phyloP scores from a whole-genome alignment of 768 basidiomycete genomes.

The Tylopilus plumbeoviolaceoides region DNA sequence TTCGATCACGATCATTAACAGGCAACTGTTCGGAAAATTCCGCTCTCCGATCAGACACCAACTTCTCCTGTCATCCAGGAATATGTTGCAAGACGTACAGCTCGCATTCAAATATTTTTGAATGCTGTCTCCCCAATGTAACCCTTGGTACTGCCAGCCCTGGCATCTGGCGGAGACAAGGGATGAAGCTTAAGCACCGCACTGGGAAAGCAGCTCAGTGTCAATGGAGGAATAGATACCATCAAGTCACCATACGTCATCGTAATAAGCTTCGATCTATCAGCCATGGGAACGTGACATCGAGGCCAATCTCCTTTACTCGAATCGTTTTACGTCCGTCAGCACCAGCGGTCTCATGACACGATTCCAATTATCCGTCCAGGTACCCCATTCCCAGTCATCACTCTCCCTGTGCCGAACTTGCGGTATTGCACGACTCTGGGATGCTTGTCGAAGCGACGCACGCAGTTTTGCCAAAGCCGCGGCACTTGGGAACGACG shows the following conservation, averaged over 20 bases:
- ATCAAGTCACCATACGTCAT: background rate
- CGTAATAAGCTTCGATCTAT: background rate
- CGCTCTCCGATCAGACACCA: too few relatives aligned
- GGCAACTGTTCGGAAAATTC: too few relatives aligned
- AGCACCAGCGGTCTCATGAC: constrained; percentile 58
- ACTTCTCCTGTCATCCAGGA: too few relatives aligned
- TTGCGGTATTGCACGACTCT: constrained; percentile 21
- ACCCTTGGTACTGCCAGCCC: too few relatives aligned
- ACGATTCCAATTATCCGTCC: constrained; percentile 83
- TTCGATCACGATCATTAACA: too few relatives aligned
- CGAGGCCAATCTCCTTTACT: constrained; percentile 6
- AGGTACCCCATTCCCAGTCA: constrained; percentile 63
- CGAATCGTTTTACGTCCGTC: constrained; percentile 25
- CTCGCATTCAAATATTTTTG: too few relatives aligned
- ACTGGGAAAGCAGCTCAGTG: background rate
- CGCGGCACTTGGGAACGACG: constrained; percentile 54
- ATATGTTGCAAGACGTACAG: too few relatives aligned
- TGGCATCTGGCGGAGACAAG: too few relatives aligned
- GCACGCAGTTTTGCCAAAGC: constrained; percentile 49
- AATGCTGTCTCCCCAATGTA: too few relatives aligned
- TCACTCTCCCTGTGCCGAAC: constrained; percentile 21
- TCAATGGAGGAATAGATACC: background rate
- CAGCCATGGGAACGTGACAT: background rate
- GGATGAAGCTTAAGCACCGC: too few relatives aligned
- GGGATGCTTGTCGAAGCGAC: constrained; percentile 40